Conservation (phyloP, 106 monocot genomes). For the Dendrobium catenatum region DNA sequence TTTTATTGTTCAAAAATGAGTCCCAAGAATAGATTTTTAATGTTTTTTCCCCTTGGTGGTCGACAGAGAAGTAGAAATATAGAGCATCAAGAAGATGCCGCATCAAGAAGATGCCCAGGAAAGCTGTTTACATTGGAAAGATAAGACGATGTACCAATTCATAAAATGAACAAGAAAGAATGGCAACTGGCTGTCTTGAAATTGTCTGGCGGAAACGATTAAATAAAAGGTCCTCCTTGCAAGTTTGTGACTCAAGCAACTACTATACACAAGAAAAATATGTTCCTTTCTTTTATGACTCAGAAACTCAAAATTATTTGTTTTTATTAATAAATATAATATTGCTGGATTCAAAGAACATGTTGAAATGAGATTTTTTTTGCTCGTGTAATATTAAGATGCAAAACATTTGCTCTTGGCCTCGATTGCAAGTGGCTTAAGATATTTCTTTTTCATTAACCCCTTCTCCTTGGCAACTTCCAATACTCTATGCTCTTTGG, state of each 20-base stretch:
- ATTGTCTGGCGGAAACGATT: background rate
- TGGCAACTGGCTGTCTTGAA: background rate
- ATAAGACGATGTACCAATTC: background rate
- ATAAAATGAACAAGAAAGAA: constrained; percentile 1
- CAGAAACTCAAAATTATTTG: background rate
- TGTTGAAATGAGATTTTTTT: background rate
- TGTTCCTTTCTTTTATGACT: background rate
- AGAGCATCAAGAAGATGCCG: background rate
- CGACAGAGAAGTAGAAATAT: background rate
- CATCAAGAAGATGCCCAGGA: background rate
- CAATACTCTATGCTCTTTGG: too few species aligned
- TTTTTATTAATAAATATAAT: background rate
- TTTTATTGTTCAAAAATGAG: background rate
- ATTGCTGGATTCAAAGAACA: background rate
- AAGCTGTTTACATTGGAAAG: background rate
- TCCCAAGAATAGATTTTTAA: background rate
- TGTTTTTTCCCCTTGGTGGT: background rate
- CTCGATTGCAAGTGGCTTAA: background rate
- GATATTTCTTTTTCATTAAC: too few species aligned
- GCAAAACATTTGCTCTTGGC: background rate
- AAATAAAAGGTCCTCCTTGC: background rate
- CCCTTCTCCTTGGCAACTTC: too few species aligned
- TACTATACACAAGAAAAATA: background rate
- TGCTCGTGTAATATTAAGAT: background rate
- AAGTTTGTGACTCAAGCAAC: background rate